Conservation (phyloP, 2,329 filamentous ascomycete species). For the Cadophora luteo-olivacea region DNA sequence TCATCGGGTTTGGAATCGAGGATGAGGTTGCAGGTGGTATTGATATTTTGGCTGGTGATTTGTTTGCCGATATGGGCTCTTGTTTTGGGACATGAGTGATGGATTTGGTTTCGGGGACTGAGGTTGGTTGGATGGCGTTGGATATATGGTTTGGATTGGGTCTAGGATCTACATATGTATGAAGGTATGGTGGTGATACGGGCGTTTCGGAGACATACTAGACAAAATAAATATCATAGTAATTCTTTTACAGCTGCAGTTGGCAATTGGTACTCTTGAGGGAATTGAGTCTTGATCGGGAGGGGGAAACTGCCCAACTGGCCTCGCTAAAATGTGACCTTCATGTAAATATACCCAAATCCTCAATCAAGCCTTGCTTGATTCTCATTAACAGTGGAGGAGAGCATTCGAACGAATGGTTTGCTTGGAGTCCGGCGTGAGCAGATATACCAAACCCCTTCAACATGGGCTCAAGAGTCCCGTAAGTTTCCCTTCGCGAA, state of each 20-base stretch:
- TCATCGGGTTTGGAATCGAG: constrained; percentile 63
- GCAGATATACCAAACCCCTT: too few species aligned
- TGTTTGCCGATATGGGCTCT: constrained; percentile 52
- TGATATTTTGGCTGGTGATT: constrained; percentile 57
- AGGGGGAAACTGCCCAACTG: too few species aligned
- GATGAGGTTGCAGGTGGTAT: constrained; percentile 56
- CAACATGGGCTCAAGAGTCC: too few species aligned
- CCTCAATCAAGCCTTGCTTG: too few species aligned
- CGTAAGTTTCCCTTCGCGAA: too few species aligned
- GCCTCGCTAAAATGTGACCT: too few species aligned
- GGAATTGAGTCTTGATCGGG: too few species aligned
- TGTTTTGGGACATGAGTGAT: constrained; percentile 37
- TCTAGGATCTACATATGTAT: neutral
- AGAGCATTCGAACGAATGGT: too few species aligned
- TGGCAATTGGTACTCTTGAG: too few species aligned
- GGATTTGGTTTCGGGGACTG: neutral
- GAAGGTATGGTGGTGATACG: neutral
- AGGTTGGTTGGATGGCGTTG: neutral
- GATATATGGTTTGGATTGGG: neutral
- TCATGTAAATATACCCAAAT: too few species aligned
- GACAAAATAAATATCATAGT: neutral
- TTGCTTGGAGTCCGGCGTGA: too few species aligned
- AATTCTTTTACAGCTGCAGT: neutral
- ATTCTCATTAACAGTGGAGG: too few species aligned
- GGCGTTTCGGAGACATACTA: neutral